These are phyloP conservation scores for Casuarina glauca DNA, from an alignment of 306 rosid species.

Conservation along the genomic window DNA sequence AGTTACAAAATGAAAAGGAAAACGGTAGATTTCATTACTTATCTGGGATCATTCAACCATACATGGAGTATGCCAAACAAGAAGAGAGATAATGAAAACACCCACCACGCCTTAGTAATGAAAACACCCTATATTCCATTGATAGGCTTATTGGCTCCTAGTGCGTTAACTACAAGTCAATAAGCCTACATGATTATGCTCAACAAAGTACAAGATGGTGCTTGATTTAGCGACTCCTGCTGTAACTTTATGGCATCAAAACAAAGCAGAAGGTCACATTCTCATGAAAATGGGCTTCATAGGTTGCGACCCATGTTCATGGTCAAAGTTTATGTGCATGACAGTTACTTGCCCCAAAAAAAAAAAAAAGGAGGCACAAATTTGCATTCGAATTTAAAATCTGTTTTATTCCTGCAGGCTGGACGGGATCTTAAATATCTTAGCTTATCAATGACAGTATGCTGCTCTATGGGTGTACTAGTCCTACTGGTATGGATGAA, in stretches of 20 bases:
- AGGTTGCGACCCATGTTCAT: neutral
- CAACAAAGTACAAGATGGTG: too few species aligned
- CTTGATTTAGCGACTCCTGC: too few species aligned
- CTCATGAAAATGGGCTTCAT: neutral
- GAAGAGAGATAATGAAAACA: too few species aligned
- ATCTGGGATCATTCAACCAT: too few species aligned
- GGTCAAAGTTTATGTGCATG: neutral
- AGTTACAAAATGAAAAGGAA: neutral
- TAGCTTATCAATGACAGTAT: constrained; percentile 77
- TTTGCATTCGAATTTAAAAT: neutral
- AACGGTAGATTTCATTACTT: too few species aligned
- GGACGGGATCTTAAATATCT: constrained; percentile 81
- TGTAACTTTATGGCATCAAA: neutral
- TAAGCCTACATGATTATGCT: neutral
- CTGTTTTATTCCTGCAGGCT: constrained; percentile 55
- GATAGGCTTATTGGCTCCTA: too few species aligned
- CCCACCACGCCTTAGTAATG: neutral
- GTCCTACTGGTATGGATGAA: constrained; percentile 49
- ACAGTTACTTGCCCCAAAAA: neutral
- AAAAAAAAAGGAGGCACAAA: neutral
- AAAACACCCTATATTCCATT: neutral
- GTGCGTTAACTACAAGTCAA: neutral
- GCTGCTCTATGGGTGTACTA: constrained; percentile 61
- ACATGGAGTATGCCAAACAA: too few species aligned
- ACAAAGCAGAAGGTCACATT: neutral